These are phyloP conservation scores for Anthoceros angustus DNA, from an alignment of 225 moss, liverwort and hornwort genomes.

Conservation along the genomic window DNA sequence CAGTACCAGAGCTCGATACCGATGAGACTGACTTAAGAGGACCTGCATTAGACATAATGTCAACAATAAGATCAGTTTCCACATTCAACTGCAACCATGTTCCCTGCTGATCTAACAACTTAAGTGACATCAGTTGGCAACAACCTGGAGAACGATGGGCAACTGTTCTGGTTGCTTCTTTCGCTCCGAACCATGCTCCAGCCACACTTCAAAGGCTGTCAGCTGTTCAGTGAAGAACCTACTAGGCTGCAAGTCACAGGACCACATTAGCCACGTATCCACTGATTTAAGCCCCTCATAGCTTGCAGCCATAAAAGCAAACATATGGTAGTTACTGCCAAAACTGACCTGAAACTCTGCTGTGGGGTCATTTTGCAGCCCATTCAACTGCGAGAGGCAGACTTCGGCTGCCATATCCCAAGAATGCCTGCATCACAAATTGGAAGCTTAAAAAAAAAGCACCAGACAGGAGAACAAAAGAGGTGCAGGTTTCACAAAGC, in stretches of 20 bases:
- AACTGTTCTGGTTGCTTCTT: conserved; percentile 95
- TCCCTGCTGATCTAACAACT: background rate
- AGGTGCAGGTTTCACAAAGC: conserved; percentile 2
- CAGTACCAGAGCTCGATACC: conserved; percentile 80
- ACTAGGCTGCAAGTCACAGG: conserved; percentile 55
- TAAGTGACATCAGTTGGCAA: background rate
- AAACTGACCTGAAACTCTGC: conserved; percentile 69
- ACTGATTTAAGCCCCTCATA: background rate
- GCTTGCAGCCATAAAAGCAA: background rate
- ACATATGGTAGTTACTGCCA: background rate
- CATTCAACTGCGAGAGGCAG: conserved; percentile 73
- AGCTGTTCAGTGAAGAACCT: conserved; percentile 91
- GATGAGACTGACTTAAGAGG: conserved; percentile 89
- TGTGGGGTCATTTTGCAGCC: conserved; percentile 44
- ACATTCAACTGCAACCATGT: background rate
- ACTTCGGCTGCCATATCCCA: conserved; percentile 99
- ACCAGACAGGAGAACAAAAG: conserved; percentile 9
- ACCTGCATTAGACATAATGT: conserved; percentile 34
- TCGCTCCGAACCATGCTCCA: conserved; percentile 78
- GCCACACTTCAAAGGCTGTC: conserved; percentile 96
- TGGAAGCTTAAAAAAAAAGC: background rate
- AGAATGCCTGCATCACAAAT: conserved; percentile 47
- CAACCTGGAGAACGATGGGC: conserved; percentile 88
- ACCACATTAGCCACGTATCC: too few relatives aligned
- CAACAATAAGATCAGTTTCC: conserved; percentile 4